A percentile compares a stretch with the other conserved stretches of the same genome.
Evolutionary conservation across 2,329 filamentous ascomycete genomes (phyloP).

Genomic region (Sclerotiophoma versabilis): DNA sequence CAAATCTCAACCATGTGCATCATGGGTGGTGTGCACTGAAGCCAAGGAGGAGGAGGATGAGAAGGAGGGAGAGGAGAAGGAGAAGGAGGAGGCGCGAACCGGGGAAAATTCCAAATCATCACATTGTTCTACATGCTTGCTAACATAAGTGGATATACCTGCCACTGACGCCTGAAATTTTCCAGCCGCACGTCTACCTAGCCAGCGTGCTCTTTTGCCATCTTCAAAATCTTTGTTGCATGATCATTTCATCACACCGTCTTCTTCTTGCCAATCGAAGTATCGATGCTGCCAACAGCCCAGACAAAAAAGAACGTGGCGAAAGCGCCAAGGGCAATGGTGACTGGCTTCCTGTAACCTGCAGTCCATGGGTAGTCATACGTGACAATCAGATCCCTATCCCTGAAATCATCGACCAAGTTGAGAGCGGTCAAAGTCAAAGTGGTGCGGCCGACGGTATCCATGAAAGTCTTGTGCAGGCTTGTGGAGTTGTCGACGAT

Average conservation of each 20-base stretch:
- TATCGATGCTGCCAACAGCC: conserved; percentile 78
- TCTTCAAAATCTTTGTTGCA: not conserved
- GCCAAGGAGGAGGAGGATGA: too few relatives aligned
- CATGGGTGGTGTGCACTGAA: not conserved
- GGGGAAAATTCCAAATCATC: not conserved
- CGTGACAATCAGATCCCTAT: conserved; percentile 81
- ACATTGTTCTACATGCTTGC: conserved; percentile 33
- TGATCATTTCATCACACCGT: conserved; percentile 26
- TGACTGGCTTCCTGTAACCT: conserved; percentile 82
- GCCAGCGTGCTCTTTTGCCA: not conserved
- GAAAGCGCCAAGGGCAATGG: conserved; percentile 77
- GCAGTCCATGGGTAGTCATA: conserved; percentile 83
- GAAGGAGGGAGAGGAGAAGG: too few relatives aligned
- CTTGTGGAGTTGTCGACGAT: conserved; percentile 67
- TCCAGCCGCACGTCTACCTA: not conserved
- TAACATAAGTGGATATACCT: conserved; percentile 12
- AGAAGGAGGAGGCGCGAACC: too few relatives aligned
- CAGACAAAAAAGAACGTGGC: conserved; percentile 78
- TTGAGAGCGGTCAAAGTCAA: conserved; percentile 83
- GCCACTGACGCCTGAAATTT: conserved; percentile 4
- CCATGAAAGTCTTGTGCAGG: conserved; percentile 88
- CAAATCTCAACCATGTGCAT: not conserved
- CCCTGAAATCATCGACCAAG: conserved; percentile 87
- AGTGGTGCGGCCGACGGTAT: conserved; percentile 86
- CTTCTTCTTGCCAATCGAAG: conserved; percentile 74